phyloP scores from a whole-genome alignment of 2,329 filamentous ascomycete genomes.

The Sodiomyces alkalinus region DNA sequence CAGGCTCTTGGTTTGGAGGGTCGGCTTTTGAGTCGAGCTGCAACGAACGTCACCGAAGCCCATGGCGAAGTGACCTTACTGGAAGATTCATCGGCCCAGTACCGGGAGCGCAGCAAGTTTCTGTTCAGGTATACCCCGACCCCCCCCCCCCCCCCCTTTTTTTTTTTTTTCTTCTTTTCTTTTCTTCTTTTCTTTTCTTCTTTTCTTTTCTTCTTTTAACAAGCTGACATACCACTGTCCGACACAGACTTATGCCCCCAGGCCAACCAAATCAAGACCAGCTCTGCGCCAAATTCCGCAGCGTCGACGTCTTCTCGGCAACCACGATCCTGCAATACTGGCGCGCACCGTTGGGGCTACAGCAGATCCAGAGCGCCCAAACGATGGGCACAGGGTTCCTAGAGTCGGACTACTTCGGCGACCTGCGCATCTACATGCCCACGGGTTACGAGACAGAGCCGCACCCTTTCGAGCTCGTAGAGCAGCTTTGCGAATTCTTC shows the following conservation, averaged over 20 bases:
- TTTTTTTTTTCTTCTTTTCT: too few relatives aligned
- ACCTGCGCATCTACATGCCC: slow-evolving; percentile 3
- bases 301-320: slow-evolving; percentile 2
- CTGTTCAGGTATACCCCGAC: slow-evolving; percentile 4
- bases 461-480: slow-evolving; percentile 3
- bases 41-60: slow-evolving; percentile 2
- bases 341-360: slow-evolving; percentile 1
- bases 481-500: slow-evolving; percentile 3
- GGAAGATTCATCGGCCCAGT: slow-evolving; percentile 1
- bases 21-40: slow-evolving; percentile 2
- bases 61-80: neutral
- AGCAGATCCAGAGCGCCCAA: slow-evolving; percentile 1
- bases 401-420: slow-evolving; percentile 3
- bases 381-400: slow-evolving; percentile 3
- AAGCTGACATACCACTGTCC: neutral
- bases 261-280: slow-evolving; percentile 1
- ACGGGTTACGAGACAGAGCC: slow-evolving; percentile 1
- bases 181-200: neutral
- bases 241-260: slow-evolving; percentile 2
- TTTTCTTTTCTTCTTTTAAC: neutral
- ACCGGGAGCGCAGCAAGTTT: slow-evolving; percentile 1
- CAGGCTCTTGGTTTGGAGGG: slow-evolving; percentile 1
- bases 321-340: slow-evolving; percentile 2
- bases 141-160: too few relatives aligned
- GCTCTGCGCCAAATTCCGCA: neutral